phyloP scores from a whole-genome alignment of 441 rosid genomes.

The Flueggea neowawraea region DNA sequence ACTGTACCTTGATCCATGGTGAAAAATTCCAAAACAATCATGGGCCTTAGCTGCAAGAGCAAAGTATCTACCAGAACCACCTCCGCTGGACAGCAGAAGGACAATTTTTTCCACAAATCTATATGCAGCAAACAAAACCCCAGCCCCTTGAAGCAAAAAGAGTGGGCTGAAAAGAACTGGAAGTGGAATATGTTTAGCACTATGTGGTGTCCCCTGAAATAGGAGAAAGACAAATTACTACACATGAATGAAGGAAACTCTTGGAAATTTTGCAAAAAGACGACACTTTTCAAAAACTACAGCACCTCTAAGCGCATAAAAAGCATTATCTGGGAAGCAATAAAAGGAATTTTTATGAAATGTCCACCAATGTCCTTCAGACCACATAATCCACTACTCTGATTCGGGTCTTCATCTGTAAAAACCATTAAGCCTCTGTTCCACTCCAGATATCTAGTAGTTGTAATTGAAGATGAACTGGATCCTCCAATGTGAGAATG shows the following conservation, averaged over 20 bases:
- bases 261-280: not conserved
- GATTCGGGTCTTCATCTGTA: constrained; percentile 55
- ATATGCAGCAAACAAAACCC: constrained; percentile 68
- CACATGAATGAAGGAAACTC: constrained; percentile 12
- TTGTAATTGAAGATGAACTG: constrained; percentile 48
- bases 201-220: constrained; percentile 77
- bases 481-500: constrained; percentile 44
- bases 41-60: constrained; percentile 55
- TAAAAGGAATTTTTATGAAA: constrained; percentile 78
- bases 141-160: constrained; percentile 74
- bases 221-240: constrained; percentile 2
- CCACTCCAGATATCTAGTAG: constrained; percentile 64
- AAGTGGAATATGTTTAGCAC: constrained; percentile 71
- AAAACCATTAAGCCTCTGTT: constrained; percentile 57
- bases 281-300: constrained; percentile 5
- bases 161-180: constrained; percentile 79
- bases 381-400: constrained; percentile 53
- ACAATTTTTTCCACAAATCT: constrained; percentile 66
- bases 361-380: constrained; percentile 92
- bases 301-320: constrained; percentile 92
- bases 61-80: constrained; percentile 49
- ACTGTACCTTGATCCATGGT: constrained; percentile 87
- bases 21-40: constrained; percentile 75
- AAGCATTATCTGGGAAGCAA: constrained; percentile 79
- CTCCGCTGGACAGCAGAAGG: constrained; percentile 45